A percentile compares a stretch with the other conserved stretches of the same genome.
phyloP scores from a whole-genome alignment of 345 rosid species.

The Eucalyptus curtisii region DNA sequence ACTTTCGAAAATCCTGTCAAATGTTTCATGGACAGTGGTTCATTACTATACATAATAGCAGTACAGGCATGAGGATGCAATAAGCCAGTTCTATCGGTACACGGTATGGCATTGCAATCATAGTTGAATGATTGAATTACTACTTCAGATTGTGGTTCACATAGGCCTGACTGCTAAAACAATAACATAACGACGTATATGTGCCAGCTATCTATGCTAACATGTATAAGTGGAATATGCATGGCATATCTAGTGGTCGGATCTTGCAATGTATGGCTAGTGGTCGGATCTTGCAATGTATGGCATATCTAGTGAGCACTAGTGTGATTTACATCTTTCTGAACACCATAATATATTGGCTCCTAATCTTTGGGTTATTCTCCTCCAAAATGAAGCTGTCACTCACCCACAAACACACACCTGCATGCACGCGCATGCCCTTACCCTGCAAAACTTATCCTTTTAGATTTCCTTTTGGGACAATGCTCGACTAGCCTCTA shows the following conservation, averaged over 20 bases:
- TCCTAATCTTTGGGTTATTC: neutral
- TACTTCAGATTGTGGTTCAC: neutral
- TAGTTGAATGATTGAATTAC: neutral
- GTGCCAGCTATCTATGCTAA: neutral
- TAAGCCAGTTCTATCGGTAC: neutral
- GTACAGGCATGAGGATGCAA: neutral
- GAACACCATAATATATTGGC: neutral
- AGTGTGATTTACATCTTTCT: neutral
- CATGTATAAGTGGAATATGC: neutral
- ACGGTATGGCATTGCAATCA: neutral
- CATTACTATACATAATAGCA: neutral
- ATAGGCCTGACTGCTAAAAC: neutral
- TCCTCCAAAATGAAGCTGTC: neutral
- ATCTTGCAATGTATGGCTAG: neutral
- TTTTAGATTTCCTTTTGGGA: neutral
- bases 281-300: neutral
- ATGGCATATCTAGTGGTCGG: neutral
- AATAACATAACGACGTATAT: neutral
- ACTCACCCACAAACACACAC: neutral
- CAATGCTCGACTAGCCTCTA: neutral
- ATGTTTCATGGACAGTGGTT: neutral
- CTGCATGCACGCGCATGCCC: accelerated
- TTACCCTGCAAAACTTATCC: neutral
- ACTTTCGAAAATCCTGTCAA: neutral
- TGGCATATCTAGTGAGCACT: neutral